Base-by-base conservation (phyloP, 495 filamentous ascomycete species). In the Penicillium desertorum region DNA sequence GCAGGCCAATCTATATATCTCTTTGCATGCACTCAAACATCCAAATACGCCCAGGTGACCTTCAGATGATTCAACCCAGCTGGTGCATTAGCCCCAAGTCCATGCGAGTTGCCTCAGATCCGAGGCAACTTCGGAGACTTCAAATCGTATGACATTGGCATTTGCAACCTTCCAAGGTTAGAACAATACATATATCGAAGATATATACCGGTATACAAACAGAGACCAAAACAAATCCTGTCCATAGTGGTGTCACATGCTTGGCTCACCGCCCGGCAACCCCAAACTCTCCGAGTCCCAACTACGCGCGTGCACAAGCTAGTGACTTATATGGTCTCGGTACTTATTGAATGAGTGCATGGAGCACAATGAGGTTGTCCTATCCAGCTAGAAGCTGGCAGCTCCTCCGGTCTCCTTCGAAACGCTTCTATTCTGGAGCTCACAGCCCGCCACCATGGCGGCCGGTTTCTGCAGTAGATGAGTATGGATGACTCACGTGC, bases 391-490 rank as follows among this genome's bases (percentile, higher is more conserved):
- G 69, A 60, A 56, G 68, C 64, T 72, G 69, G 70, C 53, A 60
- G 43, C 23, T 54, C 49, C 53, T 72, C 27, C 67, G 59, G 49
- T 59, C 50, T 50, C 62, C 48, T 42, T 60, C n/a, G 41, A 54
- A 39, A 29, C 71, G 68, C n/a, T 57, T 54, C 20, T 71, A 69
- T 51, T 69, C 73, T 12, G 56, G 57, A 50, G 53, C 61, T 19
- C 75, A 79, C 23, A 62, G 49, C 29, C 69, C 79, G 25, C 81
- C 88, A 10, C 85, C 86, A 71, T 96, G 90, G 90, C 81, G 90
- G 49, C 89, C 89, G 17, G 87, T 87, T 23, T 84, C 86, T 36
- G 85, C 88, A n/a, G 73, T 97, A 51, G 92, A 97, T 77, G 90
- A 96, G 90, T 94, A 84, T 62, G 86, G 39, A 17, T 59, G 56